Conservation (phyloP, 225 moss, liverwort and hornwort species). For the Sphagnum contortum region DNA sequence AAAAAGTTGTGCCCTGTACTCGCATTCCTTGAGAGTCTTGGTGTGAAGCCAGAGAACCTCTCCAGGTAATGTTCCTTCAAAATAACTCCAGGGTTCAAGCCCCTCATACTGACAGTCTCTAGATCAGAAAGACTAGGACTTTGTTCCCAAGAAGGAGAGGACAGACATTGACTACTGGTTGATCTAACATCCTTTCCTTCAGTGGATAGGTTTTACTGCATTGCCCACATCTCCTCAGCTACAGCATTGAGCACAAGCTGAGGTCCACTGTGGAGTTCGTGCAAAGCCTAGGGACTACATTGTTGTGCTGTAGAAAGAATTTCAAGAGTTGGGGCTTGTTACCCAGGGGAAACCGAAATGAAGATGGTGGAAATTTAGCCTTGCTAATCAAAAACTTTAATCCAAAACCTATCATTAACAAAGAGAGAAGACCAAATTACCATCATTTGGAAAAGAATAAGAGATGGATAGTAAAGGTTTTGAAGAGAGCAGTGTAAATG, state of each 20-base stretch:
- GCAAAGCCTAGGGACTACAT: constrained; percentile 3
- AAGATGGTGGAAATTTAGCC: too few relatives aligned
- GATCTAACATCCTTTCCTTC: not conserved
- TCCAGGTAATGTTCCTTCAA: constrained; percentile 12
- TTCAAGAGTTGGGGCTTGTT: too few relatives aligned
- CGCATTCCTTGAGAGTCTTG: constrained; percentile 35
- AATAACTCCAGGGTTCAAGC: not conserved
- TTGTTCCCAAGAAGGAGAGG: not conserved
- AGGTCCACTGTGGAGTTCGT: constrained; percentile 33
- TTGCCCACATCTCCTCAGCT: constrained; percentile 60
- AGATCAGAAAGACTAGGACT: too few relatives aligned
- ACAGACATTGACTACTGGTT: not conserved
- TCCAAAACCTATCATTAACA: too few relatives aligned
- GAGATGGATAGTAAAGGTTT: too few relatives aligned
- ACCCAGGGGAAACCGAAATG: too few relatives aligned
- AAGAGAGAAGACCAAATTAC: too few relatives aligned
- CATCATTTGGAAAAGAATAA: too few relatives aligned
- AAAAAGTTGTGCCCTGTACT: constrained; percentile 53
- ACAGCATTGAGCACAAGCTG: constrained; percentile 61
- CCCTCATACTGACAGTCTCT: not conserved
- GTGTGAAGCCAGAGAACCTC: constrained; percentile 36
- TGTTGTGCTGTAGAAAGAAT: too few relatives aligned
- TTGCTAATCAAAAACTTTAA: too few relatives aligned
- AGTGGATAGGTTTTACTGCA: constrained; percentile 23
- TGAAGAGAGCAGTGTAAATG: too few relatives aligned